Percentiles rank a stretch among this genome's conserved stretches.
These are phyloP conservation scores for Rhododendron simsii DNA, from an alignment of 148 eudicot genomes.

Conservation along the genomic window DNA sequence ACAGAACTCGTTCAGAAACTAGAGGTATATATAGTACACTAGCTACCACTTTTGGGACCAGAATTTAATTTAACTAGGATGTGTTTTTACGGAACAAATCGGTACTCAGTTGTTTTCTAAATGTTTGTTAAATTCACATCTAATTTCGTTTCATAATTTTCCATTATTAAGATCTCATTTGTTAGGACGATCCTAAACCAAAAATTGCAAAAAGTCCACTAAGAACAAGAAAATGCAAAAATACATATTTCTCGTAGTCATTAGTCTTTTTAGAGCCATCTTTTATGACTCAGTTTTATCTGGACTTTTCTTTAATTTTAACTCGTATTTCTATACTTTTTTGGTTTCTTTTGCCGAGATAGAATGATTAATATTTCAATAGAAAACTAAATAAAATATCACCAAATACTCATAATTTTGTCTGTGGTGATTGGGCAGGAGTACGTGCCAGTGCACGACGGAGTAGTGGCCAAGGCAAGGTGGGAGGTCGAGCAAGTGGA, in stretches of 20 bases:
- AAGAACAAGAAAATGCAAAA: not conserved
- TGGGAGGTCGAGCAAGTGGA: constrained; percentile 67
- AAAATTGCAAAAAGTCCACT: not conserved
- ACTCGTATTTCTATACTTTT: too few relatives aligned
- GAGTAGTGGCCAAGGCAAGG: constrained; percentile 40
- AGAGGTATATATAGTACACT: constrained; percentile 32
- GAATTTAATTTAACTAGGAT: not conserved
- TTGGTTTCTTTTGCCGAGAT: not conserved
- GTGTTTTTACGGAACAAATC: too few relatives aligned
- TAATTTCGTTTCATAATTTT: not conserved
- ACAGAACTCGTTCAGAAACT: constrained; percentile 61
- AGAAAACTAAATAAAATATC: not conserved
- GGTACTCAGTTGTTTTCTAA: not conserved
- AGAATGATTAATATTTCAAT: not conserved
- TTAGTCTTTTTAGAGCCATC: not conserved
- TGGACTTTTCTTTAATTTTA: not conserved
- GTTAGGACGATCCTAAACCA: not conserved
- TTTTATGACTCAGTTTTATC: not conserved
- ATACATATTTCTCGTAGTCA: too few relatives aligned
- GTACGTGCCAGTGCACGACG: constrained; percentile 59
- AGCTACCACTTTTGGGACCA: not conserved
- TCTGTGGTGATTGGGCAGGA: constrained; percentile 28
- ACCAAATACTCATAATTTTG: not conserved
- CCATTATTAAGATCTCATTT: not conserved
- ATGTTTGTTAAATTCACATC: not conserved